phyloP scores from a whole-genome alignment of 208 protist genomes.

The Crithidia acanthocephali region DNA sequence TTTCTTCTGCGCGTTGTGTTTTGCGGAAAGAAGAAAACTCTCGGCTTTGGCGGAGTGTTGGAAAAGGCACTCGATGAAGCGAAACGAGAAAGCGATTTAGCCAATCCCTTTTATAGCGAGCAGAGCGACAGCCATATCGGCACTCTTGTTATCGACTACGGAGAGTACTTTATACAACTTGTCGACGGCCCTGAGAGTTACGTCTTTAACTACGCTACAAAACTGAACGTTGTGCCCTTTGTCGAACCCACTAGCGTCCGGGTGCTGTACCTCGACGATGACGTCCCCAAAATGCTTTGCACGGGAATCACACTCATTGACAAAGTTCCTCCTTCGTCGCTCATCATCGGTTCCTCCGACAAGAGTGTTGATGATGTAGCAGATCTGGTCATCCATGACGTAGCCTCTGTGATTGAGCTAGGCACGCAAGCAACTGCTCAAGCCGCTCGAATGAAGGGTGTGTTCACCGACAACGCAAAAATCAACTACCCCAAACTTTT shows the following conservation, averaged over 20 bases:
- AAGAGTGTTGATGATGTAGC: conserved; percentile 59
- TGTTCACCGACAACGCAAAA: conserved; percentile 74
- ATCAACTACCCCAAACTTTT: conserved; percentile 73
- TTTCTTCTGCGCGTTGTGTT: conserved; percentile 56
- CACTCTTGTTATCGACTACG: conserved; percentile 65
- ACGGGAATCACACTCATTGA: conserved; percentile 43
- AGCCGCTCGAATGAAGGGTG: conserved; percentile 20
- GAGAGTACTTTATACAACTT: conserved; percentile 63
- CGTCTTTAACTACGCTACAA: conserved; percentile 47
- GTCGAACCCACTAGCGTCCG: conserved; percentile 35
- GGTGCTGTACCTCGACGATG: conserved; percentile 75
- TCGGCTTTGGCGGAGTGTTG: conserved; percentile 18
- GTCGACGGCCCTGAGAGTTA: conserved; percentile 70
- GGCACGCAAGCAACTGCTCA: conserved; percentile 24
- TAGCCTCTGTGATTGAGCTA: conserved; percentile 61
- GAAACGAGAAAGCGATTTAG: conserved; percentile 29
- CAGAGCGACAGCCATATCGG: conserved; percentile 14
- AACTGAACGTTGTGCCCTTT: conserved; percentile 35
- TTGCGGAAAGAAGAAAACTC: conserved; percentile 41
- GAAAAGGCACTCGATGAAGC: conserved; percentile 28
- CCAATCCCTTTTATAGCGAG: conserved; percentile 32
- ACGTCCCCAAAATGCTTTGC: conserved; percentile 34
- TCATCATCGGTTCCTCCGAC: conserved; percentile 32
- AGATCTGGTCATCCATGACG: conserved; percentile 47
- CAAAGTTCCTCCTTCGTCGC: conserved; percentile 55